Evolutionary conservation across 2,329 filamentous ascomycete genomes (phyloP), one percentile per base, ranked within the genome.

Genomic region (Helotiales sp.): DNA sequence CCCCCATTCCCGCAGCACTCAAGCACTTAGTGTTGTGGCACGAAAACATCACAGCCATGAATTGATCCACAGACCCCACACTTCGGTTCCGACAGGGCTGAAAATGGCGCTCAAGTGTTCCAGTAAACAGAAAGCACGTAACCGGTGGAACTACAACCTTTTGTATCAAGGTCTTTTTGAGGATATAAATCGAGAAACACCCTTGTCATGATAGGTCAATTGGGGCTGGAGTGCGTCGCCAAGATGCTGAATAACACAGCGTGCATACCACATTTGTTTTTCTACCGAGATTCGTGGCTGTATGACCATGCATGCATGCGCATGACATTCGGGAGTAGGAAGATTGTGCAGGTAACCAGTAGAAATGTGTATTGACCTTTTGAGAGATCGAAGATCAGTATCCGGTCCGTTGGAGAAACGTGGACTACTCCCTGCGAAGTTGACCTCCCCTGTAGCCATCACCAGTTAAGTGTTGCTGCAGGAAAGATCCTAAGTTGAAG

Each of bases 171-270:
- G 10, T 22, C 30, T 20, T 24, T 57, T 57, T 57, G 54, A 57
- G 54, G 54, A 57, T 57, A 57, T 57, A 57, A 57, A 40, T 57
- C 32, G 30, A 24, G 32, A 3, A 15, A 24, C 20, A 57, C 54
- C 54, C 32, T 24, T 40, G 54, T 57, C 20, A 20, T 40, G 54
- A 57, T 57, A 57, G 54, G 54, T 57, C 1, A 20, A 11, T 40
- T 40, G 54, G 40, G 54, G 54, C 54, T 57, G 54, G 54, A 57
- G 32, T 57, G 30, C 20, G n/a, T 22, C 28, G 54, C 54, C 54
- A 57, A 57, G 54, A 26, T 1, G 54, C 54, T 57, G 54, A 57
- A 15, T 57, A 57, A 57, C 32, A 8, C 30, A 37, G 32, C n/a
- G 20, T 52, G 32, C 54, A 57, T 34, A 24, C 20, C 20, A 32